These are phyloP conservation scores for Malus orientalis DNA, from an alignment of 306 rosid genomes.

Conservation along the genomic window DNA sequence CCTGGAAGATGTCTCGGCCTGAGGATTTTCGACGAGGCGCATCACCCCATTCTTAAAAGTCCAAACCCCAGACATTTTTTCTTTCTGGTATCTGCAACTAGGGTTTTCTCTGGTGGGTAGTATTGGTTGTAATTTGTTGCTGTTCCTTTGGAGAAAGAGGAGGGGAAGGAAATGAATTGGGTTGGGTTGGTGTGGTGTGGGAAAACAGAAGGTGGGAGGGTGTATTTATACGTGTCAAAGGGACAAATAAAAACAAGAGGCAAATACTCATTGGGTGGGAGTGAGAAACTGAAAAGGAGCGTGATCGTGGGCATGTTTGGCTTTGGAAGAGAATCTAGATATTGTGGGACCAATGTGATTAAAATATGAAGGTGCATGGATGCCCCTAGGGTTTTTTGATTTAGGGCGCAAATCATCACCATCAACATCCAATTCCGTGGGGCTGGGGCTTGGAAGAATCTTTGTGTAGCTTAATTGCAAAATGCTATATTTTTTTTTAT, in stretches of 20 bases:
- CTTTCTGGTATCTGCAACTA: background rate
- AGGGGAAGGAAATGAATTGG: conserved; percentile 5
- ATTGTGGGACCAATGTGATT: conserved; percentile 51
- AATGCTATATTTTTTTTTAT: conserved; percentile 11
- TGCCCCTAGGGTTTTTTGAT: conserved; percentile 27
- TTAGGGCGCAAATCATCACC: conserved; percentile 41
- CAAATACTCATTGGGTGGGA: conserved; percentile 34
- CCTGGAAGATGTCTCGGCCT: conserved; percentile 37
- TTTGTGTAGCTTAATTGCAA: conserved; percentile 12
- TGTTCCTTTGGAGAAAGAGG: background rate
- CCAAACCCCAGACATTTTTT: conserved; percentile 80
- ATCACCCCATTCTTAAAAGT: conserved; percentile 65
- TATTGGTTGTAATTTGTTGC: background rate
- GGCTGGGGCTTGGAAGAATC: conserved; percentile 38
- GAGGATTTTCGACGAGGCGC: conserved; percentile 63
- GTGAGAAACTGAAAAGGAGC: conserved; percentile 13
- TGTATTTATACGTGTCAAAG: conserved; percentile 42
- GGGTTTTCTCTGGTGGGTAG: background rate
- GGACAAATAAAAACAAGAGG: conserved; percentile 42
- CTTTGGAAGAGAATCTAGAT: conserved; percentile 75
- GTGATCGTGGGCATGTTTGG: conserved; percentile 20
- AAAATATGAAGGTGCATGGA: conserved; percentile 29
- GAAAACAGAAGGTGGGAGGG: conserved; percentile 15
- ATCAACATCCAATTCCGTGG: conserved; percentile 11
- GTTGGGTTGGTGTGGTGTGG: conserved; percentile 4